Conservation (phyloP, 2,329 filamentous ascomycete genomes). For the Chrysoporthe deuterocubensis region DNA sequence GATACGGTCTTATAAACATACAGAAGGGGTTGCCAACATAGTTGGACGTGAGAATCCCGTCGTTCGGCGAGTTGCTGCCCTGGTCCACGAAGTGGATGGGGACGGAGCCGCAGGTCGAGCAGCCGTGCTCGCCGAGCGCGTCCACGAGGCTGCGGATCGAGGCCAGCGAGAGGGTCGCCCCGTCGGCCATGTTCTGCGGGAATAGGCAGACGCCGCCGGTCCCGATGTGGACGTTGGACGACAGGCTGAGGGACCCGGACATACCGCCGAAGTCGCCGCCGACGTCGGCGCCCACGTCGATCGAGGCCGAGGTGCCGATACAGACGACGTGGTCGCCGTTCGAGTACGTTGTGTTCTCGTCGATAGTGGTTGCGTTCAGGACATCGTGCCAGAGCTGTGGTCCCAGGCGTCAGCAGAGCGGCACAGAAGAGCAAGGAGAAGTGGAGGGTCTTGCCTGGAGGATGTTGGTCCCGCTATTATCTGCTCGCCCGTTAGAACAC, state of each 20-base stretch:
- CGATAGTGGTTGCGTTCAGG: constrained; percentile 1
- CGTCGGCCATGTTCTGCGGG: constrained; percentile 8
- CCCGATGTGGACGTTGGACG: neutral
- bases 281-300: neutral
- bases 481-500: neutral
- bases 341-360: neutral
- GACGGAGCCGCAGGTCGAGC: constrained; percentile 4
- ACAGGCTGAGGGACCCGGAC: constrained; percentile 3
- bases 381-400: constrained; percentile 4
- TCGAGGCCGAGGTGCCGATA: constrained; percentile 9
- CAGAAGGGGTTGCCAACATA: constrained; percentile 1
- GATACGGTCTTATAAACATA: neutral
- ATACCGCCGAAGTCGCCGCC: neutral
- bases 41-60: constrained; percentile 6
- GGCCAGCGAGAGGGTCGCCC: neutral
- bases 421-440: neutral
- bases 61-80: constrained; percentile 4
- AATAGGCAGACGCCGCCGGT: neutral
- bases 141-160: constrained; percentile 4
- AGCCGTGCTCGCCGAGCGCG: neutral
- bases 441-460: neutral
- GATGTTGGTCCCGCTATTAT: neutral
- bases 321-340: constrained; percentile 11
- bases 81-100: constrained; percentile 11
- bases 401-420: neutral